Percentiles rank a stretch among this genome's conserved stretches.
phyloP scores from a whole-genome alignment of 176 grass and related monocot genomes.

The Olyra latifolia region DNA sequence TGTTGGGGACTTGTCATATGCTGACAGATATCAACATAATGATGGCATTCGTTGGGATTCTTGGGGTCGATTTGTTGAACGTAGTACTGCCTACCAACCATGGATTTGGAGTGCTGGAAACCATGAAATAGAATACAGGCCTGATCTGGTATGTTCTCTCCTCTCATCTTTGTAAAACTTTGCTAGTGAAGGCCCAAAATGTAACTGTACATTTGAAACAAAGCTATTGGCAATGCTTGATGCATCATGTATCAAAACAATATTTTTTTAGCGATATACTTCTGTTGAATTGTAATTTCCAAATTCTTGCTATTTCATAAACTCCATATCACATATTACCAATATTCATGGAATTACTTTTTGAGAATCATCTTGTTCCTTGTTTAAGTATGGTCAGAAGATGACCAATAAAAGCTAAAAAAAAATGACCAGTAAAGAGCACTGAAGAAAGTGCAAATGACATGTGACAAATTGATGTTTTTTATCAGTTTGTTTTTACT shows the following conservation, averaged over 20 bases:
- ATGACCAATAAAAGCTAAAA: constrained; percentile 3
- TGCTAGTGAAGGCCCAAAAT: background rate
- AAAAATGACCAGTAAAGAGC: background rate
- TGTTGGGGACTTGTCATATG: constrained; percentile 92
- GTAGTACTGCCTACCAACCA: constrained; percentile 79
- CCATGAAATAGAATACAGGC: constrained; percentile 96
- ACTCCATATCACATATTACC: background rate
- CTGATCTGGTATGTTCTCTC: constrained; percentile 75
- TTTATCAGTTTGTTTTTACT: too few relatives aligned
- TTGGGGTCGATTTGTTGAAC: constrained; percentile 82
- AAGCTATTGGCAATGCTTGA: background rate
- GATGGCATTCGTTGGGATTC: constrained; percentile 93
- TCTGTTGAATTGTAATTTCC: background rate
- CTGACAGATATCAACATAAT: constrained; percentile 84
- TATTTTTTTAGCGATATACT: background rate
- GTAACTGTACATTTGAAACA: background rate
- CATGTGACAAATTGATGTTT: too few relatives aligned
- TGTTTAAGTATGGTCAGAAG: constrained; percentile 23
- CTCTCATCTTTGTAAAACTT: background rate
- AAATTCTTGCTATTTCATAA: background rate
- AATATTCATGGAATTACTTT: background rate
- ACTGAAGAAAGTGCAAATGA: background rate
- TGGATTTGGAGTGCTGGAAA: constrained; percentile 93
- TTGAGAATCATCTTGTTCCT: background rate
- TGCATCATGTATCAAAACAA: background rate